phyloP scores from a whole-genome alignment of 2,329 filamentous ascomycete species.

The Amauroascus verrucosus region DNA sequence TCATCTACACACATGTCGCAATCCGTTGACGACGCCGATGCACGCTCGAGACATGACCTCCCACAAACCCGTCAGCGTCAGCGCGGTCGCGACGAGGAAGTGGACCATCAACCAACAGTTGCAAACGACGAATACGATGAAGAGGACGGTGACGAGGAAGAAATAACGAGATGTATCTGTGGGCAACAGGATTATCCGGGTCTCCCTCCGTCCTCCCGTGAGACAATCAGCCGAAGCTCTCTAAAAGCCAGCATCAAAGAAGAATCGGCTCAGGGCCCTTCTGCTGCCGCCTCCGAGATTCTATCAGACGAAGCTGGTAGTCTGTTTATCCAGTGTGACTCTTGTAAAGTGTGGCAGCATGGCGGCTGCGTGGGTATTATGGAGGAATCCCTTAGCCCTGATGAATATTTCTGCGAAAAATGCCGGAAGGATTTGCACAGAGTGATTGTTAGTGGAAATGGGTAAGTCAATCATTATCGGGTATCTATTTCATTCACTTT shows the following conservation, averaged over 20 bases:
- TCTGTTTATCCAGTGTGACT: conserved; percentile 95
- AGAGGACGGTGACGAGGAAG: conserved; percentile 70
- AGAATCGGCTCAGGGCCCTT: conserved; percentile 48
- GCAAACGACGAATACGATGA: conserved; percentile 34
- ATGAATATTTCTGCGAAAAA: conserved; percentile 96
- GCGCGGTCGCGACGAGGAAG: conserved; percentile 57
- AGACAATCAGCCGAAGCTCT: conserved; percentile 45
- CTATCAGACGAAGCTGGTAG: conserved; percentile 79
- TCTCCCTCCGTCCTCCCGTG: conserved; percentile 51
- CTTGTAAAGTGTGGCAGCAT: conserved; percentile 98
- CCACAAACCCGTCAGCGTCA: conserved; percentile 67
- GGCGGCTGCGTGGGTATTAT: conserved; percentile 96
- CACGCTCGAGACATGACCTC: conserved; percentile 46
- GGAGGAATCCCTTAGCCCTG: conserved; percentile 82
- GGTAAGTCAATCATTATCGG: conserved; percentile 52
- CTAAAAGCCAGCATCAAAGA: conserved; percentile 49
- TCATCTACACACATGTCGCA: conserved; percentile 53
- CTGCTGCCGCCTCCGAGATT: conserved; percentile 48
- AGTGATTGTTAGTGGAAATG: conserved; percentile 67
- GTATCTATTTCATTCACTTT: not conserved
- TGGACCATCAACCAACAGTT: conserved; percentile 45
- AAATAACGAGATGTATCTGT: conserved; percentile 91
- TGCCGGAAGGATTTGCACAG: conserved; percentile 88
- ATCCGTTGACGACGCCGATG: conserved; percentile 46
- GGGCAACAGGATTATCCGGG: conserved; percentile 92